phyloP scores from a whole-genome alignment of 345 rosid genomes.

The Pistacia vera region DNA sequence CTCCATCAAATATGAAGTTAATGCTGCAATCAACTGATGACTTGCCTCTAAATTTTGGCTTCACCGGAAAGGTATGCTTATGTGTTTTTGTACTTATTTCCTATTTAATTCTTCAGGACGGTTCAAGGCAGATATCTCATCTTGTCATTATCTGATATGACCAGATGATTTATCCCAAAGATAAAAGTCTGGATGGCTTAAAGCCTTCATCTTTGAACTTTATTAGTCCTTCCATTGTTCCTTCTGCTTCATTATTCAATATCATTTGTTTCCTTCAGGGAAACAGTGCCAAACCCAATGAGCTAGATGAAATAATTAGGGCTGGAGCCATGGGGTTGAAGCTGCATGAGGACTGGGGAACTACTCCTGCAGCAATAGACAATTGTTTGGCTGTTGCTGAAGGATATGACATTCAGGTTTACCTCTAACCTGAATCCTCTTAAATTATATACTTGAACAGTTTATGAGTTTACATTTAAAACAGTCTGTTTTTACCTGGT shows the following conservation, averaged over 20 bases:
- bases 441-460: neutral
- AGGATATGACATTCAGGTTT: slow-evolving; percentile 75
- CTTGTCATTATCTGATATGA: neutral
- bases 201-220: slow-evolving; percentile 11
- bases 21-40: slow-evolving; percentile 97
- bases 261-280: slow-evolving; percentile 52
- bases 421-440: slow-evolving; percentile 1
- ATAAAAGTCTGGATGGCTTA: neutral
- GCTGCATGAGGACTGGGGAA: slow-evolving; percentile 99
- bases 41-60: slow-evolving; percentile 93
- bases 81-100: slow-evolving; percentile 1
- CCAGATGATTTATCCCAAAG: neutral
- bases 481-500: slow-evolving; percentile 5
- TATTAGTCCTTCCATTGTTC: slow-evolving; percentile 11
- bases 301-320: slow-evolving; percentile 71
- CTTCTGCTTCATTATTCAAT: slow-evolving; percentile 1
- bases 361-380: slow-evolving; percentile 93
- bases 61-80: slow-evolving; percentile 87
- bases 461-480: neutral
- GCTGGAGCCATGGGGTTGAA: slow-evolving; percentile 99
- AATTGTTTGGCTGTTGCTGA: slow-evolving; percentile 86
- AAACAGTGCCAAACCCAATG: slow-evolving; percentile 71
- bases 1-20: slow-evolving; percentile 79
- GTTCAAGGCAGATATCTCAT: slow-evolving; percentile 6
- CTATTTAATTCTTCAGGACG: neutral